Evolutionary conservation across 495 filamentous ascomycete species (phyloP), one percentile per base, ranked within the genome.

Genomic region (Talaromyces stipitatus): DNA sequence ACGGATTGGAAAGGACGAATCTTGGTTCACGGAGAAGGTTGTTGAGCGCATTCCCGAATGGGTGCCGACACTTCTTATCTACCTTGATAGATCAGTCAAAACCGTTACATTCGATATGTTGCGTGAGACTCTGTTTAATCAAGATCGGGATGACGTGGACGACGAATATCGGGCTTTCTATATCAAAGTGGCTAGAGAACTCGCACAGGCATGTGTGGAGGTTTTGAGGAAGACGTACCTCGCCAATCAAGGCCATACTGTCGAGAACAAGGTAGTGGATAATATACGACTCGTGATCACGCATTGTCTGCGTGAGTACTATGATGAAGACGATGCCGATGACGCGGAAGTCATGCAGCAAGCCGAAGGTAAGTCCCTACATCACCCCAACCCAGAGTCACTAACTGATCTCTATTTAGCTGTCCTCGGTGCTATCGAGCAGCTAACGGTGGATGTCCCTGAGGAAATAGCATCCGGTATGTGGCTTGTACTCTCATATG

Each of bases 11-110:
- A 61, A 72, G 32, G 63, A 66, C 28, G 54, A 63, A 12, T 50
- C 60, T 5, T 71, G 72, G 60, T 78, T 82, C 47, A 61, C 63
- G 48, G 64, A 62, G 23, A 63, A 71, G 30, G 74, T 81, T 10
- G 69, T 85, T n/a, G 73, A 81, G 7, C 75, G 71, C 16, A 67
- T 90, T 10, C 76, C 80, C 0, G 68, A 78, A 30, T 91, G 87
- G 85, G 84, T 75, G 1, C 89, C 89, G 7, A 78, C 82, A 2
- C 64, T 94, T 24, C 74, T 91, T 18, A 80, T 81, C 45, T 87
- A 85, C 60, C 77, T 70, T 16, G 85, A 89, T 38, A 67, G 69
- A 11, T 56, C 64, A 2, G 76, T 89, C 23, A 80, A 82, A 22
- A 66, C 69, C 14, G 71, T 72, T 27, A 81, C 84, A 1, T 75